phyloP scores from a whole-genome alignment of 495 filamentous ascomycete species.

The Endocarpon pusillum region DNA sequence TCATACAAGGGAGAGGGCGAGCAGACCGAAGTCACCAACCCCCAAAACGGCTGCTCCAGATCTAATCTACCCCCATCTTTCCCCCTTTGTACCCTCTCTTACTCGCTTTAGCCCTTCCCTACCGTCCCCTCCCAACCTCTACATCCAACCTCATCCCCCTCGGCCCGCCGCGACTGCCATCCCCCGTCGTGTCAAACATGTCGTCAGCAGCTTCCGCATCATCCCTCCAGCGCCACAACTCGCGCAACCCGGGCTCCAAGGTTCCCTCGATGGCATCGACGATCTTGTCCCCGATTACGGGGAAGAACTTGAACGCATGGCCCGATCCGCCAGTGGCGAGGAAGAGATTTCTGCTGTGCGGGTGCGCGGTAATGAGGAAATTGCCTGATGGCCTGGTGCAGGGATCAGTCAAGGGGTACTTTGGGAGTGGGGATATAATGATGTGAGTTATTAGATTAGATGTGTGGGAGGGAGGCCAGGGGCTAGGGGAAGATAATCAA shows the following conservation, averaged over 20 bases:
- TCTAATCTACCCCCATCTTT: too few species aligned
- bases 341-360: constrained; percentile 47
- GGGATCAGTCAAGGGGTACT: not conserved
- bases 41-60: too few species aligned
- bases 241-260: constrained; percentile 36
- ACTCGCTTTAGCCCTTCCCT: too few species aligned
- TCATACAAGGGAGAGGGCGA: too few species aligned
- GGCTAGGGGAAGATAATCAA: constrained; percentile 1
- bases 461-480: not conserved
- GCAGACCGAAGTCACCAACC: too few species aligned
- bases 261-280: constrained; percentile 45
- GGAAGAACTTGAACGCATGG: constrained; percentile 81
- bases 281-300: constrained; percentile 64
- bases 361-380: constrained; percentile 68
- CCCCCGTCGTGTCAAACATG: constrained; percentile 35
- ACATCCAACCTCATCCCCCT: constrained; percentile 19
- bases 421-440: too few species aligned
- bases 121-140: constrained; percentile 21
- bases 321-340: constrained; percentile 73
- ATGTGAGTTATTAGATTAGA: constrained; percentile 1
- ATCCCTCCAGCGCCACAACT: constrained; percentile 54
- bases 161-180: constrained; percentile 25
- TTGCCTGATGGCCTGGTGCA: constrained; percentile 41
- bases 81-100: too few species aligned
- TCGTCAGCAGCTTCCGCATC: constrained; percentile 12